A percentile compares a stretch with the other conserved stretches of the same genome.
Conservation (phyloP, 2,329 filamentous ascomycete genomes). For the Aspergillus fructus region DNA sequence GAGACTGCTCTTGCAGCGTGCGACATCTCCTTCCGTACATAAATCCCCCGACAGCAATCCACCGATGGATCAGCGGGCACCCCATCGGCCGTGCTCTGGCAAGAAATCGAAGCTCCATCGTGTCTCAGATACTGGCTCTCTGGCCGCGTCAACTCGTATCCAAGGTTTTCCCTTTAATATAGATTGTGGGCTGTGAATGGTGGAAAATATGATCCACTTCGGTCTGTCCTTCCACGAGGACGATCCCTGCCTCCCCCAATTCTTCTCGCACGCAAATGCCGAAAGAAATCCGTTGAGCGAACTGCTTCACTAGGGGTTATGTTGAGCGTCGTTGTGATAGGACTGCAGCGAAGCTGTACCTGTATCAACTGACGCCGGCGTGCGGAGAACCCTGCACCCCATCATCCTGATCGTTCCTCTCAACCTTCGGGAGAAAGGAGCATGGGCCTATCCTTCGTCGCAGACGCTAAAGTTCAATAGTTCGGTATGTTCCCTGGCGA, state of each 20-base stretch:
- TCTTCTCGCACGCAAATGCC: neutral
- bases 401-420: neutral
- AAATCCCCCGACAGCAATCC: neutral
- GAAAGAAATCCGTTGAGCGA: neutral
- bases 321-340: no score
- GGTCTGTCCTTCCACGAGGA: neutral
- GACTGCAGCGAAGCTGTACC: no score
- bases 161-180: neutral
- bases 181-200: neutral
- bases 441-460: no score
- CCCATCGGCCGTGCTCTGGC: no score
- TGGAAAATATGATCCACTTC: neutral
- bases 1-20: neutral
- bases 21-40: neutral
- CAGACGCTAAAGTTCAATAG: no score
- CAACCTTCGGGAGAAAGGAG: slow-evolving; percentile 3
- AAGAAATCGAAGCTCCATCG: no score
- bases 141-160: neutral
- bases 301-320: neutral
- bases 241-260: neutral
- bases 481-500: no score
- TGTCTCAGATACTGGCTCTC: neutral
- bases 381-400: neutral
- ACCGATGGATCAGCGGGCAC: no score
- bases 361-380: neutral